Conservation (phyloP, 441 rosid genomes). For the Eruca vesicaria region DNA sequence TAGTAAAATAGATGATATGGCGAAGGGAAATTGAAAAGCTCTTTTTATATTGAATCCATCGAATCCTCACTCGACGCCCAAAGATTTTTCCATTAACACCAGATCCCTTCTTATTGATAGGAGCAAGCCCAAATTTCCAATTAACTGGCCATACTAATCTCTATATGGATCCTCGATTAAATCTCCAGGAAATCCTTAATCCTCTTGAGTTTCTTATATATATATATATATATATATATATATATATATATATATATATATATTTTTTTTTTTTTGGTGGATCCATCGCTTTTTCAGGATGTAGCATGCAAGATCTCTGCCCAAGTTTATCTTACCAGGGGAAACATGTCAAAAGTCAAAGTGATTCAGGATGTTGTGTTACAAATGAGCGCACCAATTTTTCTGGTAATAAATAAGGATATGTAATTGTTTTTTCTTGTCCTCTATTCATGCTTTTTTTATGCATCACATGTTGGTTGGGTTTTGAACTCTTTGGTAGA, state of each 20-base stretch:
- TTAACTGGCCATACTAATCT: too few species aligned
- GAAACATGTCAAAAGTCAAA: conserved; percentile 55
- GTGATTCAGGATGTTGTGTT: conserved; percentile 56
- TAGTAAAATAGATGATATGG: too few species aligned
- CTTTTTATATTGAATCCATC: too few species aligned
- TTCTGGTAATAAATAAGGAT: conserved; percentile 43
- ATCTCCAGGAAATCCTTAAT: too few species aligned
- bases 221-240: too few species aligned
- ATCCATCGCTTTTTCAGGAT: conserved; percentile 39
- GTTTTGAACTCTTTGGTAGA: conserved; percentile 42
- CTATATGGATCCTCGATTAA: too few species aligned
- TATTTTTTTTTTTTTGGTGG: background rate
- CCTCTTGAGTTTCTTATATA: too few species aligned
- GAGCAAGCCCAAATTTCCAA: too few species aligned
- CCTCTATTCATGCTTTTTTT: conserved; percentile 5
- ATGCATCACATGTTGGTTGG: conserved; percentile 9
- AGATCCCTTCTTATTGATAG: too few species aligned
- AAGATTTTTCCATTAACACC: too few species aligned
- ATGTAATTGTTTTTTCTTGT: background rate
- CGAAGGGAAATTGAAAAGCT: too few species aligned
- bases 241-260: background rate
- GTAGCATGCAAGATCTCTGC: conserved; percentile 43
- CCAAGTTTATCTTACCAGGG: conserved; percentile 43
- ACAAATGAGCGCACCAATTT: conserved; percentile 46
- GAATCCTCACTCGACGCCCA: too few species aligned